Conservation (phyloP, 106 monocot genomes). For the Allium fistulosum region DNA sequence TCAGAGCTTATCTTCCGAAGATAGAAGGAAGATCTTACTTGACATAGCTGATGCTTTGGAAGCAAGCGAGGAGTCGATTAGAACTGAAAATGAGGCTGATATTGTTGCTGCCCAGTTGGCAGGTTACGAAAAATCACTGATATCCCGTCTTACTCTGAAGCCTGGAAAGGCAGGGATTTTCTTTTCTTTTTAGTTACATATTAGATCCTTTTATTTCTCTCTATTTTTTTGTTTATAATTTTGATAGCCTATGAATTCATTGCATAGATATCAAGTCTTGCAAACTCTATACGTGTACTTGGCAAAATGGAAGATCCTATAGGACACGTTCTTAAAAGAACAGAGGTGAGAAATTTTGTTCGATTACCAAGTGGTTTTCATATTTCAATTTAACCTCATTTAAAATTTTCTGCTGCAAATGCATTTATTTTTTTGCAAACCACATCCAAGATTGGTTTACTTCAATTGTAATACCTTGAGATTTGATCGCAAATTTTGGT, state of each 20-base stretch:
- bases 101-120: constrained; percentile 54
- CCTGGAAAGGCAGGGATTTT: constrained; percentile 63
- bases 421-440: neutral
- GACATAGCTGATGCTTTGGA: constrained; percentile 89
- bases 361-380: neutral
- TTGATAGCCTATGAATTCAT: neutral
- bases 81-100: constrained; percentile 82
- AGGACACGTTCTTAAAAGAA: constrained; percentile 49
- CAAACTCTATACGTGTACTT: constrained; percentile 71
- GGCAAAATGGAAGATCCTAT: constrained; percentile 92
- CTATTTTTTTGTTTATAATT: neutral
- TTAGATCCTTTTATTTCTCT: neutral
- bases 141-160: constrained; percentile 76
- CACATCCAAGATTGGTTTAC: neutral
- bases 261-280: constrained; percentile 66
- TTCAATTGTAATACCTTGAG: neutral
- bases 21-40: constrained; percentile 70
- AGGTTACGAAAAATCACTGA: constrained; percentile 67
- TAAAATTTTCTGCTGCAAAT: neutral
- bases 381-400: neutral
- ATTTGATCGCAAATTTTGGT: neutral
- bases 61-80: constrained; percentile 62
- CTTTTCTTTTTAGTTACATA: constrained; percentile 5
- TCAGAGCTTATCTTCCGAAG: constrained; percentile 35
- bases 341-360: constrained; percentile 37